Evolutionary conservation across 2,329 filamentous ascomycete genomes (phyloP), one percentile per base, ranked within the genome.

Genomic region (Penicillium brevicompactum): DNA sequence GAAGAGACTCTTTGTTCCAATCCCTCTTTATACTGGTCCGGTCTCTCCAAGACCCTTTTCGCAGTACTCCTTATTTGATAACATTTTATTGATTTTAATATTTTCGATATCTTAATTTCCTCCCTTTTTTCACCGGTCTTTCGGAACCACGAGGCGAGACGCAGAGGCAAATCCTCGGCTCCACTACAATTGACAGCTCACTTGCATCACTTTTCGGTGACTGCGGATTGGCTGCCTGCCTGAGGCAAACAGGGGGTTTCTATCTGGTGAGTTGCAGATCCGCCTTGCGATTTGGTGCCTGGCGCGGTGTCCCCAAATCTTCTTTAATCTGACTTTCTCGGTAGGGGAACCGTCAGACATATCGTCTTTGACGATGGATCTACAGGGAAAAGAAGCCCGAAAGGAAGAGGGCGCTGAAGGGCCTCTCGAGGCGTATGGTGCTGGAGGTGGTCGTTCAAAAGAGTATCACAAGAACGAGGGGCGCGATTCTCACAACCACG

Each of bases 341-440:
- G 45, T 51, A 49, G 53, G 49, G 51, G 31, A 56, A 44, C 50
- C 50, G 22, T 51, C 9, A 44, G 43, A 42, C 34, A 32, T 30
- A 41, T 40, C 34, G 55, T 57, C 53, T 51, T 62, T 62, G 61
- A 56, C 59, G 49, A 76, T 76, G 74, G 71, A 76, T 63, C 69
- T 75, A 53, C 74, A 74, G 58, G 73, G 72, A 30, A 75, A 76
- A 61, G 72, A 75, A 61, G 68, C 74, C 50, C 70, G 67, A 32
- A 70, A 70, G 34, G 69, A 74, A 54, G 72, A 75, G 47, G 74
- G 75, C 8, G 24, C 24, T 6, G 74, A 75, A 40, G 69, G 69
- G 56, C 62, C 70, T 24, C 57, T 74, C 48, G 68, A 74, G 49
- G 65, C 69, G 10, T 74, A 72, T 57, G 69, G 67, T 42, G 55